These are phyloP conservation scores for Fusarium brevicatenulatum DNA, from an alignment of 2,329 filamentous ascomycete species.

Conservation along the genomic window DNA sequence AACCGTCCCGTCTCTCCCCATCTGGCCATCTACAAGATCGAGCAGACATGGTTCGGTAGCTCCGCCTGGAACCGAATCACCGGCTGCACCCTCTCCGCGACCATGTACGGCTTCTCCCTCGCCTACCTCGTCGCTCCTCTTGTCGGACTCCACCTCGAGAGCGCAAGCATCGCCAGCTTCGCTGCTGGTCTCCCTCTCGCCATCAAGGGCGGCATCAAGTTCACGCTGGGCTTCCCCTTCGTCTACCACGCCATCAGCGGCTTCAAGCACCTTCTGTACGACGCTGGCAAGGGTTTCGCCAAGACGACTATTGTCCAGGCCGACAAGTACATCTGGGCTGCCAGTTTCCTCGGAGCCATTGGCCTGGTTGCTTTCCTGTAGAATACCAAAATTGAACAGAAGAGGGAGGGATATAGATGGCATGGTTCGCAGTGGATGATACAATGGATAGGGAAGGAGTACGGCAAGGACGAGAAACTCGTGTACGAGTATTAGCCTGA, in stretches of 20 bases:
- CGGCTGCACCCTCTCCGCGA: constrained; percentile 76
- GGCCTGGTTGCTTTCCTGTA: constrained; percentile 62
- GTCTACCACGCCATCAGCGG: constrained; percentile 67
- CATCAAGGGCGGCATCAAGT: constrained; percentile 67
- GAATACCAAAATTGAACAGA: constrained; percentile 22
- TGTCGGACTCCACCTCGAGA: constrained; percentile 72
- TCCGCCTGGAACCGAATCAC: constrained; percentile 83
- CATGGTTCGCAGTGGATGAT: constrained; percentile 24
- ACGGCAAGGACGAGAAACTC: constrained; percentile 11
- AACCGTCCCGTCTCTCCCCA: constrained; percentile 86
- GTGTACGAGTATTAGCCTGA: constrained; percentile 38
- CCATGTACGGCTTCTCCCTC: constrained; percentile 81
- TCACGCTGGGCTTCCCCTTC: constrained; percentile 67
- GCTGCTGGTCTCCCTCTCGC: constrained; percentile 68
- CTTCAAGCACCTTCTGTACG: constrained; percentile 64
- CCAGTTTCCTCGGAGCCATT: constrained; percentile 54
- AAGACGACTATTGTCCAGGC: constrained; percentile 58
- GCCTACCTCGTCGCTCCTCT: constrained; percentile 84
- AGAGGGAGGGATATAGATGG: not conserved
- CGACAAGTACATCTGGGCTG: constrained; percentile 61
- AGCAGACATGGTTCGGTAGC: constrained; percentile 85
- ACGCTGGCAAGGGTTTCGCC: constrained; percentile 61
- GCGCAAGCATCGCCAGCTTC: constrained; percentile 67
- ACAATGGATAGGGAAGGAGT: constrained; percentile 20
- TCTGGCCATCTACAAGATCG: constrained; percentile 83